Conservation (phyloP, 495 filamentous ascomycete species). For the Xylaria intraflava region DNA sequence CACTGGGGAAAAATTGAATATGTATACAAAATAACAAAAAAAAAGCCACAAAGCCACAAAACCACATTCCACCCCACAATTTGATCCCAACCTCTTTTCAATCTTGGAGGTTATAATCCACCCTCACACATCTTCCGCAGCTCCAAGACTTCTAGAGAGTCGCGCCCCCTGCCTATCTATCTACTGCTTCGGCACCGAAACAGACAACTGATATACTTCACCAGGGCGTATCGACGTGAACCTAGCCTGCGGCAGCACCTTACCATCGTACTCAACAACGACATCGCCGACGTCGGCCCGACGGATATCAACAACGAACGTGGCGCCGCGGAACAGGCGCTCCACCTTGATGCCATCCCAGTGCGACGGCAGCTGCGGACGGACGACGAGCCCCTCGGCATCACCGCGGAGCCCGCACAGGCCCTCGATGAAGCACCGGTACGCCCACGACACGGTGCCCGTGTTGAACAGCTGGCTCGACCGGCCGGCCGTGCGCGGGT, state of each 20-base stretch:
- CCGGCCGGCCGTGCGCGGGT: constrained; percentile 47
- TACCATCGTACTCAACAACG: constrained; percentile 29
- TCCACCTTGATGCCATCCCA: constrained; percentile 45
- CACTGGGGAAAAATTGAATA: too few relatives aligned
- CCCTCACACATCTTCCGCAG: background rate
- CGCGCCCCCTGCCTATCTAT: background rate
- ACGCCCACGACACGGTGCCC: constrained; percentile 50
- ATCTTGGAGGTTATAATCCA: too few relatives aligned
- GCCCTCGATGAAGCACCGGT: constrained; percentile 48
- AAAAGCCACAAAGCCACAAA: too few relatives aligned
- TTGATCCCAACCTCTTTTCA: too few relatives aligned
- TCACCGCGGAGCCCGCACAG: constrained; percentile 48
- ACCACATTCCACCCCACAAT: too few relatives aligned
- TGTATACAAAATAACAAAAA: too few relatives aligned
- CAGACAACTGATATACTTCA: constrained; percentile 35
- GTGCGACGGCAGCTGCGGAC: constrained; percentile 42
- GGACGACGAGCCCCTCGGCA: constrained; percentile 36
- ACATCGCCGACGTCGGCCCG: constrained; percentile 38
- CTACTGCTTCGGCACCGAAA: constrained; percentile 26
- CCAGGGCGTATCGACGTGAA: constrained; percentile 35
- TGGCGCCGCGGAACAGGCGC: constrained; percentile 45
- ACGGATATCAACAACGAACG: constrained; percentile 40
- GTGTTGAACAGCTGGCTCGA: constrained; percentile 53
- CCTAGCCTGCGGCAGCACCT: constrained; percentile 30
- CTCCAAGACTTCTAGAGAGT: too few relatives aligned